Percentiles rank a stretch among this genome's conserved stretches.
Conservation (phyloP, 371 early-diverging fungal species). For the Cladochytrium tenue region DNA sequence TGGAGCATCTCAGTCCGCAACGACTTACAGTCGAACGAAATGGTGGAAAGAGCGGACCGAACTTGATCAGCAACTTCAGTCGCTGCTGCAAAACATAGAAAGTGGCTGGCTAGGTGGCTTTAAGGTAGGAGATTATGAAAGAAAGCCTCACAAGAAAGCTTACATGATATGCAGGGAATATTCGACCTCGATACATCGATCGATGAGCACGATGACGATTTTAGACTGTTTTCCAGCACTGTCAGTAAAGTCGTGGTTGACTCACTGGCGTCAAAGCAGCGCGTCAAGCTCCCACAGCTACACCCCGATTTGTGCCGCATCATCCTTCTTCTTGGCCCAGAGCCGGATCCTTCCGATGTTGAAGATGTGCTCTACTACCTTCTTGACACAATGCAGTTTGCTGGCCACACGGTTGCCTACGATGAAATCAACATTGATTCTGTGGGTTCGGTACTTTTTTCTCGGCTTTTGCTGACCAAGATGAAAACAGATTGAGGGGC, state of each 20-base stretch:
- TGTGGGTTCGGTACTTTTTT: constrained; percentile 35
- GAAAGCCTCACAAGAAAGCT: constrained; percentile 5
- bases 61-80: constrained; percentile 68
- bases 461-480: not conserved
- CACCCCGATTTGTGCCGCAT: constrained; percentile 57
- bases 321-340: constrained; percentile 58
- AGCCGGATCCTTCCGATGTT: constrained; percentile 53
- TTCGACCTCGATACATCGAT: constrained; percentile 2
- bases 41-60: constrained; percentile 79
- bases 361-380: constrained; percentile 74
- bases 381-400: constrained; percentile 64
- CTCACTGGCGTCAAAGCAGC: constrained; percentile 21
- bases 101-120: constrained; percentile 82
- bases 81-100: constrained; percentile 66
- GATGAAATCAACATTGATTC: constrained; percentile 55
- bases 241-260: constrained; percentile 22
- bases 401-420: constrained; percentile 49
- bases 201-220: constrained; percentile 4
- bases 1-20: constrained; percentile 19
- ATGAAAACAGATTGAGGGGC: constrained; percentile 33
- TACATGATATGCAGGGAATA: constrained; percentile 23
- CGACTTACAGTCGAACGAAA: constrained; percentile 59
- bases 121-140: constrained; percentile 26
- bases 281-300: constrained; percentile 27
- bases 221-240: constrained; percentile 9